Evolutionary conservation across 805 yeast genomes (phyloP).

Genomic region (Yamadazyma kitorensis): DNA sequence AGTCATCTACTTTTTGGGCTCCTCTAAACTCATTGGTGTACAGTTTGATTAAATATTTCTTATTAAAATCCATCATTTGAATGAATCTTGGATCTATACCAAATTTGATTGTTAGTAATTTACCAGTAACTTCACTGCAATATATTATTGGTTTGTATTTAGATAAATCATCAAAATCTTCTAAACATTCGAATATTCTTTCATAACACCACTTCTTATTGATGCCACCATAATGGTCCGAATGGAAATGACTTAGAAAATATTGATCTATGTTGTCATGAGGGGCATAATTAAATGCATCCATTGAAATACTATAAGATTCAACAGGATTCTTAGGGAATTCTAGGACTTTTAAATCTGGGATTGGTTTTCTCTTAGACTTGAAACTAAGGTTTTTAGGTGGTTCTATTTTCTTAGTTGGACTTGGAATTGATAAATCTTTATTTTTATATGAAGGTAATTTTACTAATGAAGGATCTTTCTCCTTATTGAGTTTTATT

Average conservation of each 20-base stretch:
- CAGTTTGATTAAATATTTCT: conserved; percentile 30
- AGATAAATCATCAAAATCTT: conserved; percentile 20
- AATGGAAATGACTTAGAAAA: conserved; percentile 80
- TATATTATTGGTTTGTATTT: conserved; percentile 58
- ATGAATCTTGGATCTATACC: conserved; percentile 52
- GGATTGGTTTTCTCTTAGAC: conserved; percentile 38
- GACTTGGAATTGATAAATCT: conserved; percentile 4
- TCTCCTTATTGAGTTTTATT: conserved; percentile 4
- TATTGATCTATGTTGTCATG: conserved; percentile 48
- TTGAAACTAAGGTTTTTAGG: conserved; percentile 14
- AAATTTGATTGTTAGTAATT: conserved; percentile 52
- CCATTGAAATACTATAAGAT: conserved; percentile 51
- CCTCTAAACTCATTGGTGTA: conserved; percentile 3
- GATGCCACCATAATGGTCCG: conserved; percentile 92
- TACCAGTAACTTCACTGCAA: conserved; percentile 68
- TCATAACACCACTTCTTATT: conserved; percentile 66
- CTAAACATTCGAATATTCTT: conserved; percentile 28
- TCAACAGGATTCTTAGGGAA: conserved; percentile 27
- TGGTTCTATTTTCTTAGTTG: conserved; percentile 11
- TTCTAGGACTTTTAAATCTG: conserved; percentile 50
- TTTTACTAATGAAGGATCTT: conserved; percentile 5
- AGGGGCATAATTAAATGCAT: conserved; percentile 58
- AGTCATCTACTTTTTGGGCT: conserved; percentile 9
- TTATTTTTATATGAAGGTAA: conserved; percentile 9
- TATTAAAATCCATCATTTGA: conserved; percentile 36